These are phyloP conservation scores for Cinchona pubescens DNA, from an alignment of 257 asterid genomes.

Conservation along the genomic window DNA sequence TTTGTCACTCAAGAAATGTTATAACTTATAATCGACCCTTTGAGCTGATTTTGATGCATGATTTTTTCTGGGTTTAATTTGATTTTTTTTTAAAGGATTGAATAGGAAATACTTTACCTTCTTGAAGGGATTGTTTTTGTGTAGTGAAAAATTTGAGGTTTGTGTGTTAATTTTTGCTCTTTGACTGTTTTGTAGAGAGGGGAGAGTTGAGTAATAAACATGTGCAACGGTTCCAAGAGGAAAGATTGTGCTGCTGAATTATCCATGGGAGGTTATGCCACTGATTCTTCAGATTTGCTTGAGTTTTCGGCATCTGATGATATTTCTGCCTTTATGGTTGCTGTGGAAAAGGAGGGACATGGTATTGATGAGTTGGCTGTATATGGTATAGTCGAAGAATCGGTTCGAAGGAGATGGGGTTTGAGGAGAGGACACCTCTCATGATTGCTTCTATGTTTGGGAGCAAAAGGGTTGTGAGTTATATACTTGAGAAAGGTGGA, in stretches of 20 bases:
- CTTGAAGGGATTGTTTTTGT: background rate
- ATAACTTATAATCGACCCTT: background rate
- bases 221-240: conserved; percentile 30
- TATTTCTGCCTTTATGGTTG: conserved; percentile 28
- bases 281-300: conserved; percentile 25
- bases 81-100: background rate
- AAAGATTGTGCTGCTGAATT: conserved; percentile 21
- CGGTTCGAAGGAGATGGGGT: conserved; percentile 37
- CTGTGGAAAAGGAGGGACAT: conserved; percentile 35
- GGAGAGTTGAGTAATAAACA: conserved; percentile 6
- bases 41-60: background rate
- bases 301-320: conserved; percentile 44
- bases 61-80: background rate
- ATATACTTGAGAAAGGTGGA: conserved; percentile 32
- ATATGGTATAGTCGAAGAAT: conserved; percentile 45
- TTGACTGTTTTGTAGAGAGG: conserved; percentile 14
- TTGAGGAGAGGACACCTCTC: conserved; percentile 41
- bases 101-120: background rate
- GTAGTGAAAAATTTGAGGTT: background rate
- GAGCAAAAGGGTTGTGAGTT: conserved; percentile 33
- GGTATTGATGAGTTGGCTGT: conserved; percentile 26
- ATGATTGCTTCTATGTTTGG: conserved; percentile 45
- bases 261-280: conserved; percentile 18
- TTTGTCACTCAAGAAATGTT: background rate
- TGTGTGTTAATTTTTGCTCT: background rate